Evolutionary conservation across 1,284 basidiomycete genomes (phyloP), one percentile per base, ranked within the genome.

Genomic region (Polyporus tsugae): DNA sequence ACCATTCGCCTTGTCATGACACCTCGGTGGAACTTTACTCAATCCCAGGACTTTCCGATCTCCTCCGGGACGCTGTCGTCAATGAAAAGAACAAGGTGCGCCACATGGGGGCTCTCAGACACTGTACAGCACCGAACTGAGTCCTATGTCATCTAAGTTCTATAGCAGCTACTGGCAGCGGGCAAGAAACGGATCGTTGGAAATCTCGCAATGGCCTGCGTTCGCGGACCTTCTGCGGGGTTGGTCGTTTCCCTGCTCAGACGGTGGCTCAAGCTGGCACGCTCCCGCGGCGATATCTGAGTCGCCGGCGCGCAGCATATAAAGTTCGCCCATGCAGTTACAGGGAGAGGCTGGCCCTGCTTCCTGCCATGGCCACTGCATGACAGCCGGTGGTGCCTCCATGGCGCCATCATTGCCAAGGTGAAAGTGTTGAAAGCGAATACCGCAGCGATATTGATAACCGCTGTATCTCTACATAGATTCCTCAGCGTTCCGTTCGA

Each of bases 1-100:
- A 22, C 36, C 39, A 41, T 22, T 60, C n/a, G 36, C 38, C 58
- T 41, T 60, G 38, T 41, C 58, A 41, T 41, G 39, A 13, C 58
- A 25, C 25, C 22, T 39, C 36, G 13, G 38, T 39, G 36, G 38
- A 36, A n/a, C 22, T 29, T 41, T 33, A 35, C 29, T 33, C 33
- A 35, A 58, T 36, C 19, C 6, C 55, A 38, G 6, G 29, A 29
- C 1, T n/a, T 57, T 10, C 35, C 55, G 33, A 57, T 19, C 19
- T 29, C 25, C 55, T 33, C 55, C 55, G 35, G 33, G 55, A 36
- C 35, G 35, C 33, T 38, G 33, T 58, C 19, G n/a, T 22, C 9
- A 6, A 38, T 38, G 58, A 29, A 6, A 42, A 25, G n/a, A 41
- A 60, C 22, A 60, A 22, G 46, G 46, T 52, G 22, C 22, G 46